Evolutionary conservation across 768 basidiomycete species (phyloP).

Genomic region (Auricularia heimuer): DNA sequence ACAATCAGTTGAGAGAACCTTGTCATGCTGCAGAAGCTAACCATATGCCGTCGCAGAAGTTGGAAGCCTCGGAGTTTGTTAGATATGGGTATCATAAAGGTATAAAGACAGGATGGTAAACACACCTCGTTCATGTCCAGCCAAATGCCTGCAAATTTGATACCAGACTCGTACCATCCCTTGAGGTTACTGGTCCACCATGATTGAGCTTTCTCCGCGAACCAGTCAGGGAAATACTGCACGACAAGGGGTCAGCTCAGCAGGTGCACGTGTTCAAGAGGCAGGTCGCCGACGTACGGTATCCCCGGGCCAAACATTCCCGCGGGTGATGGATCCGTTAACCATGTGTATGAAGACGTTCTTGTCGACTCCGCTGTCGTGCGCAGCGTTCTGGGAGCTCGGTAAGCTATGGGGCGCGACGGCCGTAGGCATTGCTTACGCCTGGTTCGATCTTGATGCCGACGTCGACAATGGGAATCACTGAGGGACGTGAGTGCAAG

Average conservation of each 20-base stretch:
- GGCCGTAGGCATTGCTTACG: constrained; percentile 47
- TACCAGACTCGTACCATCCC: constrained; percentile 43
- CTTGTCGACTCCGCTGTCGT: constrained; percentile 44
- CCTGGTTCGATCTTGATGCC: constrained; percentile 49
- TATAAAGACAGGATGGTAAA: neutral
- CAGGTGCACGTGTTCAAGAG: constrained; percentile 8
- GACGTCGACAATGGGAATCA: constrained; percentile 57
- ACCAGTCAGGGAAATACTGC: constrained; percentile 55
- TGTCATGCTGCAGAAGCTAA: constrained; percentile 12
- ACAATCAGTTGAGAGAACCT: neutral
- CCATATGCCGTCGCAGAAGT: constrained; percentile 55
- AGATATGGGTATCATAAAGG: neutral
- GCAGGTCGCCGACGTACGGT: constrained; percentile 31
- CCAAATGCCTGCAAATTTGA: constrained; percentile 57
- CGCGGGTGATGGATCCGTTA: constrained; percentile 60
- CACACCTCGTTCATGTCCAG: constrained; percentile 30
- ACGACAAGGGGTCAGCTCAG: neutral
- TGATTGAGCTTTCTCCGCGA: constrained; percentile 36
- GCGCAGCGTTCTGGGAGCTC: constrained; percentile 49
- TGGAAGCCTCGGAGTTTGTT: constrained; percentile 27
- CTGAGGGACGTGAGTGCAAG: neutral
- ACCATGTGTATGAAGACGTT: constrained; percentile 66
- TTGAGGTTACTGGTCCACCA: constrained; percentile 54
- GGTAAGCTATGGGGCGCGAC: neutral
- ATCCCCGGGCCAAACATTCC: constrained; percentile 71